These are phyloP conservation scores for Pterocarpus santalinus DNA, from an alignment of 306 rosid species.

Conservation along the genomic window DNA sequence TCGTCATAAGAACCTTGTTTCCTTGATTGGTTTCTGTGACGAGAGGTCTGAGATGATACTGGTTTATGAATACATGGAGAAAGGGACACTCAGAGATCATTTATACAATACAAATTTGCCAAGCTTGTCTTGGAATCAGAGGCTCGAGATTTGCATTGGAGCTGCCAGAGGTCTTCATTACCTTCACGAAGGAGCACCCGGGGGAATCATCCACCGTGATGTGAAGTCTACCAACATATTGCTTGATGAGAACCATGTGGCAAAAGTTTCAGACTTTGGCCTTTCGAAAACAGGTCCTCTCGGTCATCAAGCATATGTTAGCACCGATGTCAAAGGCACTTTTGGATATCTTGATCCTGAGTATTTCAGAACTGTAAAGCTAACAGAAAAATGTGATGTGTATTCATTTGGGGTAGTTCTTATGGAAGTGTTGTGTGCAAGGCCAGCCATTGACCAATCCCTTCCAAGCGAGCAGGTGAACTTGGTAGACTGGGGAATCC, in stretches of 20 bases:
- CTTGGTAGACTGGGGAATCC: constrained; percentile 52
- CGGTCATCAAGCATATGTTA: constrained; percentile 68
- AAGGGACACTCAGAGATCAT: constrained; percentile 70
- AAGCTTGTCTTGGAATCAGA: constrained; percentile 65
- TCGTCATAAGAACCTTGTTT: constrained; percentile 79
- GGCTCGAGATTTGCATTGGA: constrained; percentile 43
- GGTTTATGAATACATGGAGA: constrained; percentile 27
- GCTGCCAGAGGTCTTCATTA: constrained; percentile 86
- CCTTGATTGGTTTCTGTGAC: constrained; percentile 76
- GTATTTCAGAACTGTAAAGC: constrained; percentile 66
- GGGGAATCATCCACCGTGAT: constrained; percentile 78
- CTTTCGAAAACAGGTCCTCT: constrained; percentile 71
- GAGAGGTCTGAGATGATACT: constrained; percentile 71
- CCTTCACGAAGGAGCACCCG: constrained; percentile 75
- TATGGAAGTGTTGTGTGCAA: constrained; percentile 39
- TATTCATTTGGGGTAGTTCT: constrained; percentile 59
- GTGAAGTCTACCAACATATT: constrained; percentile 79
- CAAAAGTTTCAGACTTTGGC: constrained; percentile 80
- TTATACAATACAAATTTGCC: constrained; percentile 55
- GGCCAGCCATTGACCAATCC: not conserved
- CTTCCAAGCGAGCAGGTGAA: constrained; percentile 45
- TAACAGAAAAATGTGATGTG: constrained; percentile 72
- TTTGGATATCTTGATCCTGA: constrained; percentile 88
- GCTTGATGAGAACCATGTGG: constrained; percentile 70
- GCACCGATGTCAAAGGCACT: constrained; percentile 80